phyloP scores from a whole-genome alignment of 2,329 filamentous ascomycete genomes.

The Colletotrichum coccodes region DNA sequence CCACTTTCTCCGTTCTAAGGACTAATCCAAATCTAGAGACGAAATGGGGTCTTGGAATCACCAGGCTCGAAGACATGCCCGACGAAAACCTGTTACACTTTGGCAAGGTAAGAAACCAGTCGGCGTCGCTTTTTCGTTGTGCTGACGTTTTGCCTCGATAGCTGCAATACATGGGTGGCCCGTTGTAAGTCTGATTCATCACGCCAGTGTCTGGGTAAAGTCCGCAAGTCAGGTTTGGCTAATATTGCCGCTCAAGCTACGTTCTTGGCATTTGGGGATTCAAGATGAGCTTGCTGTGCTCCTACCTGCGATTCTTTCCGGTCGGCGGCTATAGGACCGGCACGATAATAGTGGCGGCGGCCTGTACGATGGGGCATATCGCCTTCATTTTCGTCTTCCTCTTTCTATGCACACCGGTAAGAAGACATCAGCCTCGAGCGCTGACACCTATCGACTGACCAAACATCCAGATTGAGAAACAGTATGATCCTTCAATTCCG shows the following conservation, averaged over 20 bases:
- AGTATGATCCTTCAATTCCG: conserved; percentile 51
- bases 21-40: conserved; percentile 44
- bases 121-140: rapidly evolving
- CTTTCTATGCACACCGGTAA: conserved; percentile 47
- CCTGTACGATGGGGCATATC: conserved; percentile 50
- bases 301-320: conserved; percentile 56
- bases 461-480: conserved; percentile 40
- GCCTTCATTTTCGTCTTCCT: conserved; percentile 48
- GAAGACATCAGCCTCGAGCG: background rate
- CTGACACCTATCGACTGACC: background rate
- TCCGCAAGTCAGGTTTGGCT: background rate
- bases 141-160: background rate
- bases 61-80: conserved; percentile 47
- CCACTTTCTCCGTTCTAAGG: background rate
- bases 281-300: conserved; percentile 55
- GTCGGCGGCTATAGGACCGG: conserved; percentile 43
- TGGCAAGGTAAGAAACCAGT: conserved; percentile 37
- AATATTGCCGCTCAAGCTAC: conserved; percentile 42
- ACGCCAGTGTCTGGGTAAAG: background rate
- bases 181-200: conserved; percentile 46
- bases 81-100: conserved; percentile 49
- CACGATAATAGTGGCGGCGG: conserved; percentile 45
- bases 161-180: conserved; percentile 52
- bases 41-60: conserved; percentile 53
- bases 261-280: conserved; percentile 55